These are phyloP conservation scores for Phallus indusiatus DNA, from an alignment of 768 basidiomycete genomes.

Conservation along the genomic window DNA sequence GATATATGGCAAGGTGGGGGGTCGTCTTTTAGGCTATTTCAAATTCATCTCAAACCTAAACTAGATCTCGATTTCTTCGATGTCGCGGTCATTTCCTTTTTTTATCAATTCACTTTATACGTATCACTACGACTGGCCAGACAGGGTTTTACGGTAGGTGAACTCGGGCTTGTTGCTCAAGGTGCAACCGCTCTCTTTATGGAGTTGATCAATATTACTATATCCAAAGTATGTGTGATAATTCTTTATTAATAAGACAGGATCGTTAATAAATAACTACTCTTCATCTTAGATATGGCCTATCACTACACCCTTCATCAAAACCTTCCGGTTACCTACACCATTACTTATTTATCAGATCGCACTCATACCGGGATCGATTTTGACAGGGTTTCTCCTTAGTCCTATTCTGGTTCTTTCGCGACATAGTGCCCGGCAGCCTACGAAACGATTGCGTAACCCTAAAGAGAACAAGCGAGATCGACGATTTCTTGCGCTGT, in stretches of 20 bases:
- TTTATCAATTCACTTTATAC: constrained; percentile 90
- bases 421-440: constrained; percentile 82
- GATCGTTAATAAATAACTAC: background rate
- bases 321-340: constrained; percentile 87
- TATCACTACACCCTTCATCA: constrained; percentile 69
- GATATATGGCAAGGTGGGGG: constrained; percentile 66
- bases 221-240: constrained; percentile 52
- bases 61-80: constrained; percentile 76
- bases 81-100: constrained; percentile 57
- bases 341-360: constrained; percentile 88
- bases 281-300: constrained; percentile 57
- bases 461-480: constrained; percentile 79
- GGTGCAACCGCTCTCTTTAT: constrained; percentile 80
- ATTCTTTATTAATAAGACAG: background rate
- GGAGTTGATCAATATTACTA: constrained; percentile 80
- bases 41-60: constrained; percentile 4
- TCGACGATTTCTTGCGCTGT: constrained; percentile 73
- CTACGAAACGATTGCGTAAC: constrained; percentile 64
- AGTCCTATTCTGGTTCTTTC: constrained; percentile 89
- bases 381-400: constrained; percentile 90
- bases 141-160: constrained; percentile 92
- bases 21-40: background rate
- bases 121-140: constrained; percentile 83
- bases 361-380: constrained; percentile 84
- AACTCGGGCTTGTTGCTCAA: constrained; percentile 81